Conservation (phyloP, 352 stramenopile genomes). For the Phytophthora palmivora region DNA sequence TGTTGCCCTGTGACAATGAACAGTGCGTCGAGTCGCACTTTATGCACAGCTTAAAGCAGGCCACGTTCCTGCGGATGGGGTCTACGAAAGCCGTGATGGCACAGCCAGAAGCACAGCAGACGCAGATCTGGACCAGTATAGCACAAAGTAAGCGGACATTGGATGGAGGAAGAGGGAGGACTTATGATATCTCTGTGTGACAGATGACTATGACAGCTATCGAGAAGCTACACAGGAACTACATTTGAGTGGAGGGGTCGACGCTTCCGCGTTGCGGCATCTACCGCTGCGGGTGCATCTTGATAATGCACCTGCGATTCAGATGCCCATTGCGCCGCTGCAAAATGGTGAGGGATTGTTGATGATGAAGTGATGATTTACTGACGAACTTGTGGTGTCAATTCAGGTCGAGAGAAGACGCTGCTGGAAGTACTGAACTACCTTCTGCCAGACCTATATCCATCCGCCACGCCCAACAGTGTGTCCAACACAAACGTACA, state of each 20-base stretch:
- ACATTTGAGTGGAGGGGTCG: constrained; percentile 44
- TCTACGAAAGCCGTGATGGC: constrained; percentile 86
- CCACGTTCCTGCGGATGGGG: constrained; percentile 73
- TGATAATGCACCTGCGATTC: constrained; percentile 58
- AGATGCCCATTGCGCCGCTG: constrained; percentile 71
- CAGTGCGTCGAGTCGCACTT: constrained; percentile 81
- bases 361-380: neutral
- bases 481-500: constrained; percentile 1
- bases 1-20: constrained; percentile 82
- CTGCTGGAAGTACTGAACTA: constrained; percentile 59
- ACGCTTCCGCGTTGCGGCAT: constrained; percentile 48
- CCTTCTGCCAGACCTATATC: constrained; percentile 73
- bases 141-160: constrained; percentile 62
- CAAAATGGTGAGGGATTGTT: constrained; percentile 35
- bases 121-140: constrained; percentile 82
- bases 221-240: constrained; percentile 56
- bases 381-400: neutral
- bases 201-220: constrained; percentile 67
- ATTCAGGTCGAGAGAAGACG: constrained; percentile 49
- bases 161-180: neutral
- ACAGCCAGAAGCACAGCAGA: constrained; percentile 81
- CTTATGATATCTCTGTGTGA: neutral
- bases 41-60: constrained; percentile 88
- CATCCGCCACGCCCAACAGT: neutral
- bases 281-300: constrained; percentile 76